Percentiles rank a stretch among this genome's conserved stretches.
Conservation (phyloP, 1,284 basidiomycete genomes). For the Cystobasidium slooffiae region DNA sequence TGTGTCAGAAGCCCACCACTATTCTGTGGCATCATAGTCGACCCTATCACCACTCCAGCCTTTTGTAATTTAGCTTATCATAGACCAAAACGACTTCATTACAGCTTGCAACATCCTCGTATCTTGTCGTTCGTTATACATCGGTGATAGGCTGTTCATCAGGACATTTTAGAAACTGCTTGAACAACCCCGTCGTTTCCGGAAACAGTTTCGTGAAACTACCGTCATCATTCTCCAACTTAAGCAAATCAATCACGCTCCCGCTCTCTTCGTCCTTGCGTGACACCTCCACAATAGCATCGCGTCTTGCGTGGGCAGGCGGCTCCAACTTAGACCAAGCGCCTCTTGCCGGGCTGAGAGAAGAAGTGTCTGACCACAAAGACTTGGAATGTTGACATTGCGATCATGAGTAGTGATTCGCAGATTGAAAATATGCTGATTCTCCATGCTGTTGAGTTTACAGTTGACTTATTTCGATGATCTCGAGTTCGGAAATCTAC, state of each 20-base stretch:
- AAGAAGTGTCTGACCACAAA: slow-evolving; percentile 46
- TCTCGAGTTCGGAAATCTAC: slow-evolving; percentile 46
- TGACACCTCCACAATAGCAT: no score
- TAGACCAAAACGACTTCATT: no score
- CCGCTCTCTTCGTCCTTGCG: no score
- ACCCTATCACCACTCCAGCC: no score
- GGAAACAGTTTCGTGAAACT: neutral
- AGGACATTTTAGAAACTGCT: neutral
- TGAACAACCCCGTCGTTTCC: neutral
- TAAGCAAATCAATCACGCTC: no score
- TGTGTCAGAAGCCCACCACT: neutral
- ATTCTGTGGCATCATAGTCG: no score
- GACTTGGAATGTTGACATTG: slow-evolving; percentile 53
- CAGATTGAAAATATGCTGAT: slow-evolving; percentile 50
- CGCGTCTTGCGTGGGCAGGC: no score
- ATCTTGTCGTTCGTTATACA: no score
- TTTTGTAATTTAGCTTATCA: no score
- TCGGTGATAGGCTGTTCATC: no score
- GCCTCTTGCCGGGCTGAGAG: slow-evolving; percentile 42
- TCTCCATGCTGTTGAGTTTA: slow-evolving; percentile 51
- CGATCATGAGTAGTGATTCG: slow-evolving; percentile 51
- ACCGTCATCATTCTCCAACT: neutral
- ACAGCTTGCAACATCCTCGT: no score
- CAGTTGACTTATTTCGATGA: slow-evolving; percentile 49
- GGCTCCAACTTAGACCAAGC: slow-evolving; percentile 17